A percentile compares a stretch with the other conserved stretches of the same genome.
These are phyloP conservation scores for Trametes cinnabarina DNA, from an alignment of 768 basidiomycete genomes.

Conservation along the genomic window DNA sequence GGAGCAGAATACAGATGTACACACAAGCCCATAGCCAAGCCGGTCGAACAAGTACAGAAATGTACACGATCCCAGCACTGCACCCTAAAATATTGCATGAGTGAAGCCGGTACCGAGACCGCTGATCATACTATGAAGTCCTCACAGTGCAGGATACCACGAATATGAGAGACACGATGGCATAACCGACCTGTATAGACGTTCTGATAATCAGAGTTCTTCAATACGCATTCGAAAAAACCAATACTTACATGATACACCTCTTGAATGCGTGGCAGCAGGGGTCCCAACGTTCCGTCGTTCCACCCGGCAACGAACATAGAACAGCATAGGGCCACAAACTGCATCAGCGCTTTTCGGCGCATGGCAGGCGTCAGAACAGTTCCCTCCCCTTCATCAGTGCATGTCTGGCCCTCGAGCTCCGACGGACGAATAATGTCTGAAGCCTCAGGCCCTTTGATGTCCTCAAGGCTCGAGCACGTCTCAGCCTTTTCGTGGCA, in stretches of 20 bases:
- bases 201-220: neutral
- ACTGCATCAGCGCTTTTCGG: slow-evolving; percentile 40
- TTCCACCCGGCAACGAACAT: slow-evolving; percentile 71
- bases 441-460: neutral
- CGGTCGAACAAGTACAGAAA: slow-evolving; percentile 46
- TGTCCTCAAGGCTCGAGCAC: neutral
- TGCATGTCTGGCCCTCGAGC: neutral
- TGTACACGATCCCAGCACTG: slow-evolving; percentile 41
- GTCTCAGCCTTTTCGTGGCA: neutral
- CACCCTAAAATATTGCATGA: slow-evolving; percentile 34
- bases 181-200: slow-evolving; percentile 40
- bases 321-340: slow-evolving; percentile 50
- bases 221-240: too few species aligned
- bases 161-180: slow-evolving; percentile 59
- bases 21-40: slow-evolving; percentile 48
- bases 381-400: neutral
- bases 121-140: neutral
- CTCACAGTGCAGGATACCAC: slow-evolving; percentile 43
- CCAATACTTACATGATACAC: slow-evolving; percentile 40
- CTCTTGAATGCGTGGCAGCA: slow-evolving; percentile 66
- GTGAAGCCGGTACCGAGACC: neutral
- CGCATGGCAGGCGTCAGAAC: slow-evolving; percentile 3
- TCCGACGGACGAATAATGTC: neutral
- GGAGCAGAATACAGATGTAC: neutral
- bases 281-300: slow-evolving; percentile 66